Evolutionary conservation across 106 monocot species (phyloP).

Genomic region (Posidonia australis): DNA sequence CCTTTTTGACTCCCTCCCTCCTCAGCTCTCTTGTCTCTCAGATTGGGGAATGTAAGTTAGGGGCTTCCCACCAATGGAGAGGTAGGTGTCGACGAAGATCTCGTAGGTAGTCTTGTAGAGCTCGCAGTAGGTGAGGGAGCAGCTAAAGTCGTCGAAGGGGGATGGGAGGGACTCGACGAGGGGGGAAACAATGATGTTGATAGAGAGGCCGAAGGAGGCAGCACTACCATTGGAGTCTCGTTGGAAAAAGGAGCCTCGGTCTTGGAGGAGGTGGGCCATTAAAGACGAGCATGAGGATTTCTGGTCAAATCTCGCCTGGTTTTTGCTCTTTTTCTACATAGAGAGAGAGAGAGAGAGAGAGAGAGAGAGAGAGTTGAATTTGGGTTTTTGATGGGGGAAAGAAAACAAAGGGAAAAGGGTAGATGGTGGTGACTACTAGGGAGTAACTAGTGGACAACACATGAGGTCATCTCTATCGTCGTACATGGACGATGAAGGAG

Average conservation of each 20-base stretch:
- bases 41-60: conserved; percentile 48
- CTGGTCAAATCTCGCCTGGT: too few relatives aligned
- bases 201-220: conserved; percentile 1
- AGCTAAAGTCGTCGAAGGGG: conserved; percentile 37
- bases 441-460: too few relatives aligned
- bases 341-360: too few relatives aligned
- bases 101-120: conserved; percentile 62
- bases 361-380: too few relatives aligned
- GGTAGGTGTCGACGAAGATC: conserved; percentile 50
- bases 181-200: neutral
- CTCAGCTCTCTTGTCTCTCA: too few relatives aligned
- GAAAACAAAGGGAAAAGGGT: too few relatives aligned
- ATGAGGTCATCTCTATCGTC: too few relatives aligned
- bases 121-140: conserved; percentile 26
- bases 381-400: too few relatives aligned
- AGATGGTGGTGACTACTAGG: too few relatives aligned
- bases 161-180: conserved; percentile 20
- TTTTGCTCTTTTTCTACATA: too few relatives aligned
- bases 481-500: too few relatives aligned
- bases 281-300: neutral
- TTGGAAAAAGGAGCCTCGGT: conserved; percentile 8
- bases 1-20: too few relatives aligned
- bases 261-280: conserved; percentile 44
- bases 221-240: conserved; percentile 7
- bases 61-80: conserved; percentile 39